phyloP scores from a whole-genome alignment of 768 basidiomycete species.

The Boletus subcaerulescens region DNA sequence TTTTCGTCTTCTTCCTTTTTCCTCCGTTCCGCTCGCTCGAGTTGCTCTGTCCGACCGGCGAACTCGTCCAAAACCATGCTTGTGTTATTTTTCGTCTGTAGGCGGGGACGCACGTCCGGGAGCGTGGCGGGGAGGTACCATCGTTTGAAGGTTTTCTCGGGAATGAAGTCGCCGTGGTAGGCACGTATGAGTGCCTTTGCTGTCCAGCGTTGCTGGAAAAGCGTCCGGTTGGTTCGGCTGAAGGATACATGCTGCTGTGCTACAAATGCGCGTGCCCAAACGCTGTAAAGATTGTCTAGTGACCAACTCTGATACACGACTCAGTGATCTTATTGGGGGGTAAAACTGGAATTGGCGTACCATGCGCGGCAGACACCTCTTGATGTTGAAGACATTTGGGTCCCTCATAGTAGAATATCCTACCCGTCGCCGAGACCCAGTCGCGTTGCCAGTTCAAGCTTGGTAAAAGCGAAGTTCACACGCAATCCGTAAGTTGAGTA shows the following conservation, averaged over 20 bases:
- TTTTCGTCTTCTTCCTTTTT: conserved; percentile 52
- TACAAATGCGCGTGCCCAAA: conserved; percentile 74
- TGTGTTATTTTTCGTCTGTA: conserved; percentile 35
- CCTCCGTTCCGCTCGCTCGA: conserved; percentile 43
- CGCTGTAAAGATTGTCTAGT: conserved; percentile 83
- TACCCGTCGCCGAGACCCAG: neutral
- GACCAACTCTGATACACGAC: conserved; percentile 73
- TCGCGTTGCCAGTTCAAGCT: neutral
- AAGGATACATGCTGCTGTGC: conserved; percentile 47
- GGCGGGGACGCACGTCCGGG: conserved; percentile 76
- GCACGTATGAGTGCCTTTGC: conserved; percentile 84
- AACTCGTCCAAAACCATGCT: conserved; percentile 51
- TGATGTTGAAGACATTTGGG: conserved; percentile 41
- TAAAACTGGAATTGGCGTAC: conserved; percentile 35
- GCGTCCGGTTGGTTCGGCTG: conserved; percentile 50
- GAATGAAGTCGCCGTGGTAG: conserved; percentile 95
- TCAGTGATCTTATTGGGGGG: neutral
- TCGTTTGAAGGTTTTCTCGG: conserved; percentile 89
- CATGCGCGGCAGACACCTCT: conserved; percentile 76
- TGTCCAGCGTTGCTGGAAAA: conserved; percentile 91
- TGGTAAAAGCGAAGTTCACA: conserved; percentile 12
- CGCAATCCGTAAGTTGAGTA: neutral
- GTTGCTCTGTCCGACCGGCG: conserved; percentile 48
- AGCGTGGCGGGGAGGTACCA: conserved; percentile 89
- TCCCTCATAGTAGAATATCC: conserved; percentile 42